phyloP scores from a whole-genome alignment of 139 green algal species.

The Chlamydomonas incerta region DNA sequence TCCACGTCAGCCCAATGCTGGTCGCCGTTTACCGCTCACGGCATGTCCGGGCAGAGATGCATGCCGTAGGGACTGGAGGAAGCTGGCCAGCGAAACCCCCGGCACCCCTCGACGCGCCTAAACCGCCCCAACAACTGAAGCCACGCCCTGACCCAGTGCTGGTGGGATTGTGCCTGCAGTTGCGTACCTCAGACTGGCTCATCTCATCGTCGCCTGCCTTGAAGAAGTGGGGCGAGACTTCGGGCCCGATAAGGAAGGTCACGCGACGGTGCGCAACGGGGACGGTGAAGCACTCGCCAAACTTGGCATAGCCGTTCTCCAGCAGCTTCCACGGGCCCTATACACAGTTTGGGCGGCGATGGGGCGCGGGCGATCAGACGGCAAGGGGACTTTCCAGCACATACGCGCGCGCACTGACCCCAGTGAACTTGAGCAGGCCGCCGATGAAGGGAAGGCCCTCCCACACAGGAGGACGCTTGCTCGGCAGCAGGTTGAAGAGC shows the following conservation, averaged over 20 bases:
- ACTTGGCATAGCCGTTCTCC: conserved; percentile 83
- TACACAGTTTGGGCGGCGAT: conserved; percentile 1
- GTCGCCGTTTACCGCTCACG: no score
- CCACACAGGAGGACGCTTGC: conserved; percentile 83
- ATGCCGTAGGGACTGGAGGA: no score
- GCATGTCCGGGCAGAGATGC: no score
- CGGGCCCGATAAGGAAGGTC: conserved; percentile 96
- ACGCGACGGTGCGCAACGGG: conserved; percentile 95
- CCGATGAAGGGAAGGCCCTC: conserved; percentile 93
- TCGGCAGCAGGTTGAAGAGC: conserved; percentile 43
- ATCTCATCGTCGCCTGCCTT: conserved; percentile 94
- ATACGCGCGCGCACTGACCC: conserved; percentile 44
- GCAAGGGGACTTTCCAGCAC: background rate
- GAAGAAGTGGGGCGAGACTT: conserved; percentile 94
- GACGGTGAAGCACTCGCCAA: conserved; percentile 96
- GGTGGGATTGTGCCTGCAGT: no score
- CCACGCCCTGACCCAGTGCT: no score
- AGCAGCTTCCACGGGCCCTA: conserved; percentile 91
- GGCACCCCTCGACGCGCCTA: no score
- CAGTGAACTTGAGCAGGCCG: conserved; percentile 92
- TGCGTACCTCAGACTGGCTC: conserved; percentile 87
- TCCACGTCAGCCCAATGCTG: no score
- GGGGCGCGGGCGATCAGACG: background rate
- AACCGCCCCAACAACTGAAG: no score
- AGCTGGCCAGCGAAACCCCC: no score